Conservation (phyloP, 495 filamentous ascomycete genomes). For the Neurospora hispaniola region DNA sequence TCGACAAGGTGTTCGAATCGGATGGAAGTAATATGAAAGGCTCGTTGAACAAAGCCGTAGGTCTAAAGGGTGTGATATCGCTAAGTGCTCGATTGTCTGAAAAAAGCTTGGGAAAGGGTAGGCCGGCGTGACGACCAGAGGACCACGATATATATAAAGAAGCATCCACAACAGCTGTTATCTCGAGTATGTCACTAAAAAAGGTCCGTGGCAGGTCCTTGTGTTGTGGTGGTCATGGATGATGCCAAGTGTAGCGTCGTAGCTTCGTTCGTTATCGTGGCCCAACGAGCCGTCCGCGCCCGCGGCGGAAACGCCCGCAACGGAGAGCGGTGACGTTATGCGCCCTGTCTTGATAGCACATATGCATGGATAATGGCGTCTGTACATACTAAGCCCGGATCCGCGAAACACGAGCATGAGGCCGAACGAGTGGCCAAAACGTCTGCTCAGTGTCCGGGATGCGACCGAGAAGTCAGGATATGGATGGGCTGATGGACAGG, state of each 20-base stretch:
- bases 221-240: neutral
- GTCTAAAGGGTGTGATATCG: neutral
- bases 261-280: neutral
- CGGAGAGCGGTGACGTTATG: neutral
- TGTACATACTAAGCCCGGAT: neutral
- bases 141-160: neutral
- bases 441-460: neutral
- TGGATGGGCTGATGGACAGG: neutral
- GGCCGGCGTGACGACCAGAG: neutral
- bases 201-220: neutral
- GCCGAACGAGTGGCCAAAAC: neutral
- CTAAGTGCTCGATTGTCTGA: neutral
- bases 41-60: neutral
- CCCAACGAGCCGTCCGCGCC: neutral
- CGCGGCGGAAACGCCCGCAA: neutral
- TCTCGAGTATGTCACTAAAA: neutral
- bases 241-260: neutral
- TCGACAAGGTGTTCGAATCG: neutral
- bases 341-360: neutral
- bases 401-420: neutral
- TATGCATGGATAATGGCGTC: neutral
- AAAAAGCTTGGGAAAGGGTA: neutral
- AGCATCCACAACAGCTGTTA: neutral
- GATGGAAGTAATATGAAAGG: neutral
- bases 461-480: neutral